phyloP scores from a whole-genome alignment of 2,329 filamentous ascomycete genomes.

The Aspergillus pseudonomiae region DNA sequence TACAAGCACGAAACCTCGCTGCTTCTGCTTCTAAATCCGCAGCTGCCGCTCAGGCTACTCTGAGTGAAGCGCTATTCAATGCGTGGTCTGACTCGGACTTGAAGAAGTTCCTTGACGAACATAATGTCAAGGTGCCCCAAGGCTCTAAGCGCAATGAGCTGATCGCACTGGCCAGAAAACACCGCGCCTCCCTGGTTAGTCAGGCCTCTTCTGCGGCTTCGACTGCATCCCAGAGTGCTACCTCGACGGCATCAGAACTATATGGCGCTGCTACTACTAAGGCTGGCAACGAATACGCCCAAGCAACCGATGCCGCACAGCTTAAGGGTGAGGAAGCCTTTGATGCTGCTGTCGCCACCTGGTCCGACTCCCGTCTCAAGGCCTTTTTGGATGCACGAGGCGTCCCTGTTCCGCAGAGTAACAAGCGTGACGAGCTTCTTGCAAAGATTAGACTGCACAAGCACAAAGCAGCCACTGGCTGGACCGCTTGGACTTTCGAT shows the following conservation, averaged over 20 bases:
- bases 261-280: slow-evolving; percentile 74
- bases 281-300: slow-evolving; percentile 74
- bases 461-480: slow-evolving; percentile 70
- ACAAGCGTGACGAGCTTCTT: slow-evolving; percentile 72
- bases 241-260: slow-evolving; percentile 46
- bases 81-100: slow-evolving; percentile 88
- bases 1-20: slow-evolving; percentile 65
- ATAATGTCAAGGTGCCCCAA: slow-evolving; percentile 85
- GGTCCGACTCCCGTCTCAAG: slow-evolving; percentile 79
- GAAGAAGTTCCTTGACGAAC: slow-evolving; percentile 92
- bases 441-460: slow-evolving; percentile 73
- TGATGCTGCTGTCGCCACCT: slow-evolving; percentile 61
- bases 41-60: slow-evolving; percentile 69
- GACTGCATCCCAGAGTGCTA: slow-evolving; percentile 55
- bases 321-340: slow-evolving; percentile 69
- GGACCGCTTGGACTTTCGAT: slow-evolving; percentile 77
- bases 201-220: slow-evolving; percentile 59
- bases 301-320: slow-evolving; percentile 71
- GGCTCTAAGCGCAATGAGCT: slow-evolving; percentile 90
- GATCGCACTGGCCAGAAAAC: slow-evolving; percentile 83
- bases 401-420: slow-evolving; percentile 71
- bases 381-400: slow-evolving; percentile 76
- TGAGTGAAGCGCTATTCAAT: slow-evolving; percentile 83
- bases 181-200: slow-evolving; percentile 65
- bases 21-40: slow-evolving; percentile 66